Percentiles rank a stretch among this genome's conserved stretches.
Conservation (phyloP, 495 filamentous ascomycete genomes). For the Geopyxis carbonaria region DNA sequence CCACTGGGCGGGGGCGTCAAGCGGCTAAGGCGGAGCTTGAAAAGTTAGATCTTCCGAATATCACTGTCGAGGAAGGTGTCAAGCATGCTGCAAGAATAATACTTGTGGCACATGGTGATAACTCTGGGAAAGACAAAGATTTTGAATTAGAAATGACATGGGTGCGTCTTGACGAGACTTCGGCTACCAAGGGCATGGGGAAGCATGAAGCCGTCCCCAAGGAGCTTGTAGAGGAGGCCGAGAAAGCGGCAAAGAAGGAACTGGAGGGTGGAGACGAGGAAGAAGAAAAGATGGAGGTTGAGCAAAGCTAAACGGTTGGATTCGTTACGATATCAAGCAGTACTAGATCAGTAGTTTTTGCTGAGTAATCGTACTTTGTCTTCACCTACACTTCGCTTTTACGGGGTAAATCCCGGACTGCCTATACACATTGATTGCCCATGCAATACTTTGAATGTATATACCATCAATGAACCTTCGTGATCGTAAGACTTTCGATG, state of each 20-base stretch:
- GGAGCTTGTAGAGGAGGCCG: slow-evolving; percentile 75
- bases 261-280: slow-evolving; percentile 59
- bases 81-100: slow-evolving; percentile 96
- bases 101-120: slow-evolving; percentile 90
- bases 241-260: slow-evolving; percentile 64
- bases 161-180: slow-evolving; percentile 75
- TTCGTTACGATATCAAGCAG: background rate
- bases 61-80: slow-evolving; percentile 73
- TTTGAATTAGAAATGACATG: slow-evolving; percentile 99
- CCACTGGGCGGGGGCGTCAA: slow-evolving; percentile 89
- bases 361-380: too few relatives aligned
- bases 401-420: too few relatives aligned
- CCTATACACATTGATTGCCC: too few relatives aligned
- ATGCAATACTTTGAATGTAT: too few relatives aligned
- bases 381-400: too few relatives aligned
- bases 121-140: slow-evolving; percentile 77
- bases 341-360: too few relatives aligned
- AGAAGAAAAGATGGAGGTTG: slow-evolving; percentile 41
- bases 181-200: slow-evolving; percentile 35
- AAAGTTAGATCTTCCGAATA: slow-evolving; percentile 73
- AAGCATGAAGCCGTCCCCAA: slow-evolving; percentile 82
- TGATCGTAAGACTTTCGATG: too few relatives aligned
- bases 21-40: slow-evolving; percentile 93
- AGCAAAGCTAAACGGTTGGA: slow-evolving; percentile 21
- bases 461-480: too few relatives aligned